These are phyloP conservation scores for Schizochytrium sp. DNA, from an alignment of 108 stramenopile genomes.

Conservation along the genomic window DNA sequence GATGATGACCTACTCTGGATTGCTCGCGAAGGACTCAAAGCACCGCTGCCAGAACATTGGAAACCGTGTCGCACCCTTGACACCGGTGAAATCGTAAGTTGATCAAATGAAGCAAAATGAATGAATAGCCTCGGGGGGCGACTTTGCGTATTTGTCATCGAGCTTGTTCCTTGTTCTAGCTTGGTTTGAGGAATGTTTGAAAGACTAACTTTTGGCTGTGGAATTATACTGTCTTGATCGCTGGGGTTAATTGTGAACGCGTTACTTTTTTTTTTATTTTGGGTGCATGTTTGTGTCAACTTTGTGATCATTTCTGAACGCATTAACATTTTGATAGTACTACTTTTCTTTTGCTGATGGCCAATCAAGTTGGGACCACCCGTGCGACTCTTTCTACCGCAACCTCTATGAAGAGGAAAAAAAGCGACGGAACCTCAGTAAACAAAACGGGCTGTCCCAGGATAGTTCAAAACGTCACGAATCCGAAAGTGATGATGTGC, in stretches of 20 bases:
- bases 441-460: background rate
- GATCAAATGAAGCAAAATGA: background rate
- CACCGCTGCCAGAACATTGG: constrained; percentile 80
- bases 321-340: constrained; percentile 62
- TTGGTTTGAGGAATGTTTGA: no score
- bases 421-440: constrained; percentile 58
- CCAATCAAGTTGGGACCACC: constrained; percentile 81
- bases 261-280: no score
- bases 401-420: constrained; percentile 80
- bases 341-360: constrained; percentile 81
- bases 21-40: constrained; percentile 80
- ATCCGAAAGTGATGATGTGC: background rate
- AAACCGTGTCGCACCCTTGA: constrained; percentile 80
- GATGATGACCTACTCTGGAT: constrained; percentile 80
- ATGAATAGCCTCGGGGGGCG: no score
- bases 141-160: no score
- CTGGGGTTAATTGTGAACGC: no score
- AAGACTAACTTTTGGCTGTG: no score
- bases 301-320: no score
- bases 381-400: constrained; percentile 80
- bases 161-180: no score
- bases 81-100: constrained; percentile 74
- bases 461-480: background rate
- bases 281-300: no score
- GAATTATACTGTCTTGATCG: no score